Evolutionary conservation across 768 basidiomycete genomes (phyloP).

Genomic region (Porphyrellus cyaneotinctus): DNA sequence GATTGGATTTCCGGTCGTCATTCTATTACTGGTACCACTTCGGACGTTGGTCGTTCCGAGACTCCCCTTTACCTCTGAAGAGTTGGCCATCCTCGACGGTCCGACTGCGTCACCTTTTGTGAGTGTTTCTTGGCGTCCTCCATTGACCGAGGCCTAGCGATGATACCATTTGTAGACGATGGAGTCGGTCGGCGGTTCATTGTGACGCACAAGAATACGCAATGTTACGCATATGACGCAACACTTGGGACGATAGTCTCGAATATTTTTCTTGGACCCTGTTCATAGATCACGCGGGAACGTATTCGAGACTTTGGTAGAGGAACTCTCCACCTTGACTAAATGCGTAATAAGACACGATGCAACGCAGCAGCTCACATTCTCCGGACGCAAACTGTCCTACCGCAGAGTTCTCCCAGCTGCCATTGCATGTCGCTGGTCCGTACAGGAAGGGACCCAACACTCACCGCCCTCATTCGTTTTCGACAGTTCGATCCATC

Average conservation of each 20-base stretch:
- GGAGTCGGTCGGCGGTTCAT: slow-evolving; percentile 40
- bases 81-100: slow-evolving; percentile 82
- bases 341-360: too few species aligned
- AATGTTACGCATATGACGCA: neutral
- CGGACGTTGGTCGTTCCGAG: slow-evolving; percentile 68
- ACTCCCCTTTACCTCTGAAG: slow-evolving; percentile 71
- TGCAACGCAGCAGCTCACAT: too few species aligned
- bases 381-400: too few species aligned
- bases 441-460: too few species aligned
- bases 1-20: slow-evolving; percentile 88
- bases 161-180: slow-evolving; percentile 32
- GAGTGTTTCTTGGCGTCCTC: slow-evolving; percentile 35
- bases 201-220: neutral
- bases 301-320: too few species aligned
- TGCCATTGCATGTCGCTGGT: too few species aligned
- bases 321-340: too few species aligned
- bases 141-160: neutral
- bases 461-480: too few species aligned
- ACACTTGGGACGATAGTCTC: neutral
- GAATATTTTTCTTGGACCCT: too few species aligned
- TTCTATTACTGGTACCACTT: slow-evolving; percentile 76
- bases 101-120: slow-evolving; percentile 87
- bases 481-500: too few species aligned
- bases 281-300: too few species aligned
- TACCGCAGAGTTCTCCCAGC: too few species aligned